Evolutionary conservation across 345 rosid species (phyloP).

Genomic region (Theobroma cacao): DNA sequence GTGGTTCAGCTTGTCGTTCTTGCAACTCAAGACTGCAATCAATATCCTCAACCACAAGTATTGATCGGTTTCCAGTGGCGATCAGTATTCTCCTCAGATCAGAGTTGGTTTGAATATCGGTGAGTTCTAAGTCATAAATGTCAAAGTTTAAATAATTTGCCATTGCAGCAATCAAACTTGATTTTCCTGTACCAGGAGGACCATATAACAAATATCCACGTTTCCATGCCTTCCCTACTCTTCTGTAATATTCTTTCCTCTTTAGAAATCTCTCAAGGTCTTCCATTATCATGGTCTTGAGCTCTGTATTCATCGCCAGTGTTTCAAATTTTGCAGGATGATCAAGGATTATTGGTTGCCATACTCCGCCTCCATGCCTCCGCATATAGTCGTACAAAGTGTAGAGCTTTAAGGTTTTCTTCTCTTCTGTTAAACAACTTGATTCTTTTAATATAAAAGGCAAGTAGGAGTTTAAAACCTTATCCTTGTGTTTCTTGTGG

Average conservation of each 20-base stretch:
- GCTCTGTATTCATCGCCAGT: slow-evolving; percentile 16
- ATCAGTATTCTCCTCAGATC: slow-evolving; percentile 10
- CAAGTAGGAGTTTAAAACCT: slow-evolving; percentile 22
- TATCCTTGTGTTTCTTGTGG: slow-evolving; percentile 35
- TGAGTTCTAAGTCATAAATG: slow-evolving; percentile 24
- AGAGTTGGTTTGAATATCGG: background rate
- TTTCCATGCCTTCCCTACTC: slow-evolving; percentile 29
- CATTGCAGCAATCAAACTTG: slow-evolving; percentile 28
- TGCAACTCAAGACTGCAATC: slow-evolving; percentile 18
- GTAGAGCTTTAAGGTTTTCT: slow-evolving; percentile 13
- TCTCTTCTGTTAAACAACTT: background rate
- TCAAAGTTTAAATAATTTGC: slow-evolving; percentile 19
- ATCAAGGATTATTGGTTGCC: background rate
- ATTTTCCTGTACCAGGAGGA: slow-evolving; percentile 23
- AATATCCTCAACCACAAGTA: slow-evolving; percentile 27
- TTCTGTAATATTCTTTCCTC: slow-evolving; percentile 19
- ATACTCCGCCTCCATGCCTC: background rate
- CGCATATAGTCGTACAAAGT: background rate
- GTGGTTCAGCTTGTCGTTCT: background rate
- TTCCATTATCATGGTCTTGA: slow-evolving; percentile 16
- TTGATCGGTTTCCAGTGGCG: slow-evolving; percentile 7
- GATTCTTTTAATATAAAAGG: slow-evolving; percentile 27
- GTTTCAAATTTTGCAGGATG: slow-evolving; percentile 18
- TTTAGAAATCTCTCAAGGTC: slow-evolving; percentile 16
- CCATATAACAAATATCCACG: slow-evolving; percentile 24